Base-by-base conservation (phyloP, 306 rosid genomes). In the Ceratonia siliqua region DNA sequence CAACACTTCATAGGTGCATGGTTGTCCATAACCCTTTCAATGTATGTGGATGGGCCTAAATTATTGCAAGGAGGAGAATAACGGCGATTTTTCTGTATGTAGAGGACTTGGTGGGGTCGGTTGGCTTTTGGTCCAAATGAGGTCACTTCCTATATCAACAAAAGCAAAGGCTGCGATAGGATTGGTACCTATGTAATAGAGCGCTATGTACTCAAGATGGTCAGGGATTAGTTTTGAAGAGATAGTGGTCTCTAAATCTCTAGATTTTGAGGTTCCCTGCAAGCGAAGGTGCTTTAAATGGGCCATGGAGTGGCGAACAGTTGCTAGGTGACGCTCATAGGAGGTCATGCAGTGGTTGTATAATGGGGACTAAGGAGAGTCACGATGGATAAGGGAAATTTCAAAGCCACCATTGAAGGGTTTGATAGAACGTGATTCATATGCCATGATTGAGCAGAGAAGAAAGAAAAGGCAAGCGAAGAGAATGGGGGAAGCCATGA, bases 361-460 rank as follows among this genome's bases (percentile, higher is more conserved):
- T 24, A 79, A 27, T 17, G 83, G 74, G 55, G 75, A 79, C 2
- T 54, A 45, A 17, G 79, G 82, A 1, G 69, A 75, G 61, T 76
- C 82, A 0, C 38, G 73, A 68, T 70, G 82, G 62, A 80, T 48
- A 24, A 54, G 35, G 27, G 50, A 43, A 27, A 54, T 48, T 1
- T 24, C 43, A 20, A 76, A 64, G 53, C 64, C 71, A 77, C 67
- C 54, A 21, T 25, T 77, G 39, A 49, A 6, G 24, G 62, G 39
- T 8, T 22, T 73, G 65, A 69, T 3, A 36, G 71, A 24, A 18
- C 14, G 20, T 36, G 20, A 10, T 8, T n/a, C 5, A 35, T 3
- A 25, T 25, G 36, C 15, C 3, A 12, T 13, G 9, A 28, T 12
- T 43, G 49, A 17, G 46, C n/a, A 56, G 0, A 59, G 53, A 39